phyloP scores from a whole-genome alignment of 257 asterid genomes.

The Nicotiana obtusifolia region DNA sequence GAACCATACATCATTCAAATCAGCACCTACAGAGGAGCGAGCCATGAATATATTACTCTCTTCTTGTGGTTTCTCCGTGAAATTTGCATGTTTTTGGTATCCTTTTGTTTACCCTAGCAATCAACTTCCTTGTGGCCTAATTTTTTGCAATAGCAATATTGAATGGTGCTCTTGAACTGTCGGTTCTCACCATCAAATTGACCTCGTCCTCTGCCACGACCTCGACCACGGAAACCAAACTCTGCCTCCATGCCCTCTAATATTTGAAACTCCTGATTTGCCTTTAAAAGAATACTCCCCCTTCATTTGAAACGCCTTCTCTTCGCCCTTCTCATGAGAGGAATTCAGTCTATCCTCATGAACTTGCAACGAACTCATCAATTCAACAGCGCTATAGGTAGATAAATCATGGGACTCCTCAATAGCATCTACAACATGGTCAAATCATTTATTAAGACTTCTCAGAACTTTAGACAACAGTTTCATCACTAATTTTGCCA shows the following conservation, averaged over 20 bases:
- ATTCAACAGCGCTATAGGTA: neutral
- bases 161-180: neutral
- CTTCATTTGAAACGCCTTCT: neutral
- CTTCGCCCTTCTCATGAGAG: neutral
- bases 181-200: neutral
- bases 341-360: neutral
- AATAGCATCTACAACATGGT: too few species aligned
- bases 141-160: neutral
- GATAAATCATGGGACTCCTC: too few species aligned
- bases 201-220: neutral
- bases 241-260: neutral
- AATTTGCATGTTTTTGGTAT: neutral
- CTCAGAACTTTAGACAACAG: neutral
- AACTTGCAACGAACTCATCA: neutral
- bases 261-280: neutral
- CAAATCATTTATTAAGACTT: neutral
- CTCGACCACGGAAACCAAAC: neutral
- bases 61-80: too few species aligned
- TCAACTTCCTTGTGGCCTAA: neutral
- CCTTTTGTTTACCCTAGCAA: neutral
- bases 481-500: neutral
- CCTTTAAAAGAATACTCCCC: neutral
- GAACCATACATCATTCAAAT: too few species aligned
- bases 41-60: too few species aligned
- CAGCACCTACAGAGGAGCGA: too few species aligned